Percentiles rank a stretch among this genome's conserved stretches.
Evolutionary conservation across 306 rosid species (phyloP).

Genomic region (Sindora glabra): DNA sequence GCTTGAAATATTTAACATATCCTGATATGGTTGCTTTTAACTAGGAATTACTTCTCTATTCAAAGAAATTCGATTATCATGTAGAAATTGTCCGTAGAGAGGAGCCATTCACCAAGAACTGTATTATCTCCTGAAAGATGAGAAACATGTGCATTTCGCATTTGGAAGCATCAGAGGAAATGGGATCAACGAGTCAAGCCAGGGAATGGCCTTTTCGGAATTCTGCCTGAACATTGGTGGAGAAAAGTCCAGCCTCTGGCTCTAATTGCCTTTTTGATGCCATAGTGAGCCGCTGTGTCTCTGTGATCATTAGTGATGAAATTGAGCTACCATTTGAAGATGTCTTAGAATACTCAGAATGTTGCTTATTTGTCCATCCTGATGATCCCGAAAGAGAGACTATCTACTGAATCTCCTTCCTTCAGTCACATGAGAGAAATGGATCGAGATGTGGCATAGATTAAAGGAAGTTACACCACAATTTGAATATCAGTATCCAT

Average conservation of each 20-base stretch:
- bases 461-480: slow-evolving; percentile 50
- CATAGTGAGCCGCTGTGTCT: slow-evolving; percentile 76
- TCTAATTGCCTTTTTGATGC: slow-evolving; percentile 82
- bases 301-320: slow-evolving; percentile 64
- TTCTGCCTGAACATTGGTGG: slow-evolving; percentile 81
- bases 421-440: slow-evolving; percentile 44
- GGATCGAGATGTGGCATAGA: slow-evolving; percentile 68
- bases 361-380: slow-evolving; percentile 53
- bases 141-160: slow-evolving; percentile 60
- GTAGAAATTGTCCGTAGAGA: slow-evolving; percentile 29
- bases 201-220: slow-evolving; percentile 67
- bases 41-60: too few species aligned
- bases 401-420: slow-evolving; percentile 48
- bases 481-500: slow-evolving; percentile 58
- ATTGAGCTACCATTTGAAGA: slow-evolving; percentile 78
- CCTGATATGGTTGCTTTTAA: too few species aligned
- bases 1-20: too few species aligned
- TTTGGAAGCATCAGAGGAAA: slow-evolving; percentile 58
- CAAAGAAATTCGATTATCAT: too few species aligned
- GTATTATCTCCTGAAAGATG: slow-evolving; percentile 51
- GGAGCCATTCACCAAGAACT: slow-evolving; percentile 58
- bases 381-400: slow-evolving; percentile 37
- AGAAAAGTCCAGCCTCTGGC: slow-evolving; percentile 77
- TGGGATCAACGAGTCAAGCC: slow-evolving; percentile 48
- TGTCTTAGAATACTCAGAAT: slow-evolving; percentile 64